phyloP scores from a whole-genome alignment of 1,139 yeast species.

The Lodderomyces jiufengensis region DNA sequence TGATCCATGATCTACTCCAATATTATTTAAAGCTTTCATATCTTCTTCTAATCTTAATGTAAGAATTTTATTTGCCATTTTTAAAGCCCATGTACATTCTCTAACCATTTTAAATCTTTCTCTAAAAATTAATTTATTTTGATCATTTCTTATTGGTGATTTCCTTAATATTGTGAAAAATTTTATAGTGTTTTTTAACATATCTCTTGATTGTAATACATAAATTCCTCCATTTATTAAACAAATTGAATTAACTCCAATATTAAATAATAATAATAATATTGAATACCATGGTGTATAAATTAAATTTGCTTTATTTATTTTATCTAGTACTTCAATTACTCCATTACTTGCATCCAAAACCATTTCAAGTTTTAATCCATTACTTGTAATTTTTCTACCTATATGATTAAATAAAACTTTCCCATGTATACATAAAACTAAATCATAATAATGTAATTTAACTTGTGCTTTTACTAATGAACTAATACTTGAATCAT shows the following conservation, averaged over 20 bases:
- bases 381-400: conserved; percentile 27
- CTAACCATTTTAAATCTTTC: conserved; percentile 56
- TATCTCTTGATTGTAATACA: conserved; percentile 21
- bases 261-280: conserved; percentile 43
- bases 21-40: conserved; percentile 28
- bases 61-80: conserved; percentile 52
- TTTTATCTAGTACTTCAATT: conserved; percentile 29
- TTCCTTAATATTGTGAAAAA: conserved; percentile 26
- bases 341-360: conserved; percentile 36
- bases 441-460: conserved; percentile 40
- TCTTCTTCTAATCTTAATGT: conserved; percentile 45
- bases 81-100: conserved; percentile 64
- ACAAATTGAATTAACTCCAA: conserved; percentile 44
- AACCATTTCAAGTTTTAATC: conserved; percentile 32
- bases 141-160: conserved; percentile 30
- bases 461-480: conserved; percentile 37
- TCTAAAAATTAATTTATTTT: conserved; percentile 33
- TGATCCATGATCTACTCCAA: conserved; percentile 60
- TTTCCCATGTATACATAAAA: conserved; percentile 37
- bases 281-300: conserved; percentile 56
- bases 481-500: conserved; percentile 15
- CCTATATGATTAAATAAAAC: conserved; percentile 34
- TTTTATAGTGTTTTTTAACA: conserved; percentile 25
- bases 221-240: conserved; percentile 43
- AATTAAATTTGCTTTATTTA: conserved; percentile 33